Conservation (phyloP, 305 asterid species). For the Fraxinus albicans region DNA sequence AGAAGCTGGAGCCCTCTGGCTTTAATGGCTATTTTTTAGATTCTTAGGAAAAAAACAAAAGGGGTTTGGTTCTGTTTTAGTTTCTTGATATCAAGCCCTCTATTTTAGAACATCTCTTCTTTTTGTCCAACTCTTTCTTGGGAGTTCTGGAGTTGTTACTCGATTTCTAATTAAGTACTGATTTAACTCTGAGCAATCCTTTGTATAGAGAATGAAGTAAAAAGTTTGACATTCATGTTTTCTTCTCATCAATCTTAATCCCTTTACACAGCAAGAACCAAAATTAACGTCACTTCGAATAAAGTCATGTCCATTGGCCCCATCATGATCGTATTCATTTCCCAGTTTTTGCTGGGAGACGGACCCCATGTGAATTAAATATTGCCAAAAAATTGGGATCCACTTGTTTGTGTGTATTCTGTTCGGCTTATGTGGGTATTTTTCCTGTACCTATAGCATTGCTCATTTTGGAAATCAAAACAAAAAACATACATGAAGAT, state of each 20-base stretch:
- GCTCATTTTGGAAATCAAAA: background rate
- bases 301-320: background rate
- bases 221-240: background rate
- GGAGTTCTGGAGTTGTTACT: background rate
- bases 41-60: background rate
- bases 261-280: background rate
- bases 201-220: background rate
- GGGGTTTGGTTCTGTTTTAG: background rate
- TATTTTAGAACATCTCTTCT: background rate
- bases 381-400: no score
- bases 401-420: no score
- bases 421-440: no score
- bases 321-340: background rate
- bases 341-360: background rate
- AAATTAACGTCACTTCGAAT: background rate
- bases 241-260: background rate
- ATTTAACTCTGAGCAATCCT: background rate
- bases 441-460: no score
- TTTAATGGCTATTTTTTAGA: slow-evolving; percentile 14
- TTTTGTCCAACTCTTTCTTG: background rate
- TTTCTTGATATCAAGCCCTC: slow-evolving; percentile 2
- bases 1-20: slow-evolving; percentile 57
- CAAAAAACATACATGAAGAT: background rate
- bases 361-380: no score
- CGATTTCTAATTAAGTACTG: background rate